Evolutionary conservation across 108 stramenopile genomes (phyloP).

Genomic region (Nannochloropsis oceanica): DNA sequence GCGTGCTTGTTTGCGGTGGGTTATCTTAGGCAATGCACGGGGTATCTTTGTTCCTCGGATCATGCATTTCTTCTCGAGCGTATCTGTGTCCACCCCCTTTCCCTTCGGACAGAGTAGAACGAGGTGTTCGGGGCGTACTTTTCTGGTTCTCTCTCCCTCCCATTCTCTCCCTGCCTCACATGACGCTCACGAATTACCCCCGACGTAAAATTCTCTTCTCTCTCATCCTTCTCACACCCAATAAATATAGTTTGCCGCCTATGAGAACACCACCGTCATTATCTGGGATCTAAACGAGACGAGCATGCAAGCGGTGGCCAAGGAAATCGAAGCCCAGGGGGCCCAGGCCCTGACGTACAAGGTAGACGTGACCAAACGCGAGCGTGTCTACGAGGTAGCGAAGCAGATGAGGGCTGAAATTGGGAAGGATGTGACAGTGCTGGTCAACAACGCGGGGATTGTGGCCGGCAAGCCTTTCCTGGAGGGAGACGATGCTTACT

Average conservation of each 20-base stretch:
- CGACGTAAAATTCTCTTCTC: neutral
- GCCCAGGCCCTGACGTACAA: conserved; percentile 3
- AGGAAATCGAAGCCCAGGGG: neutral
- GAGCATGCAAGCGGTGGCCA: neutral
- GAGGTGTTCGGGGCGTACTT: too few species aligned
- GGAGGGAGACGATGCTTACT: conserved; percentile 4
- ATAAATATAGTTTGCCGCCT: neutral
- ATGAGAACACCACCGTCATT: neutral
- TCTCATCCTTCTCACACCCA: neutral
- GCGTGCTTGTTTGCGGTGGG: too few species aligned
- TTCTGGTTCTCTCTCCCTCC: too few species aligned
- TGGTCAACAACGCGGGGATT: conserved; percentile 37
- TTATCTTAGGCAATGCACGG: too few species aligned
- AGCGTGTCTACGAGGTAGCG: conserved; percentile 14
- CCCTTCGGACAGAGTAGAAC: too few species aligned
- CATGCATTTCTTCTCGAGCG: too few species aligned
- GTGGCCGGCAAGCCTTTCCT: conserved; percentile 29
- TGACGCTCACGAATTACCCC: neutral
- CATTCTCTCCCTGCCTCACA: neutral
- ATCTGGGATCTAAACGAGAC: neutral
- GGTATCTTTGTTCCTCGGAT: too few species aligned
- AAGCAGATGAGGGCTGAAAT: neutral
- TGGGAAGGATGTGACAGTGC: neutral
- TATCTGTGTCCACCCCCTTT: too few species aligned
- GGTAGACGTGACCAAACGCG: conserved; percentile 13